phyloP scores from a whole-genome alignment of 2,329 filamentous ascomycete genomes.

The Hypocreales sp. region DNA sequence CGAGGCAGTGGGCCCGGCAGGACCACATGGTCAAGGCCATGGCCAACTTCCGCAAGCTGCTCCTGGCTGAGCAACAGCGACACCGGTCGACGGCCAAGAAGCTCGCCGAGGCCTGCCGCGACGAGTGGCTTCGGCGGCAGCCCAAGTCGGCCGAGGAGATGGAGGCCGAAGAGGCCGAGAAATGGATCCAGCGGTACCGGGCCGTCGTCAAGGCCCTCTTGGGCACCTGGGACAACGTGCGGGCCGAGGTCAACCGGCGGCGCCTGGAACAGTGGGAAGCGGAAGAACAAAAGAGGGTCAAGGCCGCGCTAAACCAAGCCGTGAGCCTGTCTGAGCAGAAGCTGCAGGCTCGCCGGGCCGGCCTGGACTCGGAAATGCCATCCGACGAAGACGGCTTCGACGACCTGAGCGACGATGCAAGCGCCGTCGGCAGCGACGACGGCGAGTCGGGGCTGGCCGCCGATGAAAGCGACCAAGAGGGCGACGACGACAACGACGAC shows the following conservation, averaged over 20 bases:
- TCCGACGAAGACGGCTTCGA: slow-evolving; percentile 30
- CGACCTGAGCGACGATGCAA: slow-evolving; percentile 30
- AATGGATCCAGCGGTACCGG: slow-evolving; percentile 54
- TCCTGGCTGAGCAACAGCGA: slow-evolving; percentile 62
- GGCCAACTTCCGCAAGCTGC: slow-evolving; percentile 63
- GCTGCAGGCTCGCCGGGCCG: slow-evolving; percentile 43
- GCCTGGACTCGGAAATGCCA: slow-evolving; percentile 34
- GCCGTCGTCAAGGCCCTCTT: slow-evolving; percentile 45
- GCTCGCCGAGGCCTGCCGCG: slow-evolving; percentile 62
- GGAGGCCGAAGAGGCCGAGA: slow-evolving; percentile 57
- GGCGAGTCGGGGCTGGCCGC: slow-evolving; percentile 18
- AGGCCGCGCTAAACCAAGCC: slow-evolving; percentile 56
- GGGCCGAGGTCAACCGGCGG: slow-evolving; percentile 41
- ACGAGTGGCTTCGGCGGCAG: slow-evolving; percentile 59
- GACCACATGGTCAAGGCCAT: slow-evolving; percentile 76
- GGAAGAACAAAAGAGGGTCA: slow-evolving; percentile 47
- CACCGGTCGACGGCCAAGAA: slow-evolving; percentile 67
- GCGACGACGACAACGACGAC: slow-evolving; percentile 17
- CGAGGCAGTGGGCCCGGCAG: slow-evolving; percentile 68
- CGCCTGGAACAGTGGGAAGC: slow-evolving; percentile 48
- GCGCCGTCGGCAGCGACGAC: slow-evolving; percentile 17
- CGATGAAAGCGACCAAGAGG: slow-evolving; percentile 23
- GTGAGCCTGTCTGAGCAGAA: slow-evolving; percentile 57
- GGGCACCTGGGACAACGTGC: slow-evolving; percentile 51
- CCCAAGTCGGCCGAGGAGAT: slow-evolving; percentile 70